Evolutionary conservation across 2,329 filamentous ascomycete species (phyloP).

Genomic region (Talaromyces islandicus): DNA sequence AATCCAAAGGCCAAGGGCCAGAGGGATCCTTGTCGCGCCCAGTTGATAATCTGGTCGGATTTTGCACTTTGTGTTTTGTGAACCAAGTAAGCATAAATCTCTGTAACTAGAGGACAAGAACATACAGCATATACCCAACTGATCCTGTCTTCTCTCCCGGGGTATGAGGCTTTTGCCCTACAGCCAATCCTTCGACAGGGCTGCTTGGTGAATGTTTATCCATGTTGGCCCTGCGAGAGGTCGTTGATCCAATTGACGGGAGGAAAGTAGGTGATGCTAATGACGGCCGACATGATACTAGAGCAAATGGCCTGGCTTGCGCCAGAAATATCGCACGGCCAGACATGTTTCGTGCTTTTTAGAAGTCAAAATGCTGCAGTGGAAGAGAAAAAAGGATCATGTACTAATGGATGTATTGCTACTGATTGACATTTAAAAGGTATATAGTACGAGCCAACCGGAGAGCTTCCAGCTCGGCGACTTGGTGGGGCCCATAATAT

Average conservation of each 20-base stretch:
- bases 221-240: neutral
- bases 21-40: conserved; percentile 75
- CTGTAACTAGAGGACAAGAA: neutral
- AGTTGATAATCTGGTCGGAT: conserved; percentile 74
- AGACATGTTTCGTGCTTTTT: neutral
- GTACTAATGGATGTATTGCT: neutral
- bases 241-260: neutral
- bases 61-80: conserved; percentile 60
- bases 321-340: neutral
- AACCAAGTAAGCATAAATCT: neutral
- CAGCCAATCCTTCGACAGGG: neutral
- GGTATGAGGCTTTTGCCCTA: neutral
- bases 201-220: neutral
- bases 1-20: conserved; percentile 89
- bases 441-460: neutral
- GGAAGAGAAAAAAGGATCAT: neutral
- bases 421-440: neutral
- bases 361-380: neutral
- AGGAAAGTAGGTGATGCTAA: neutral
- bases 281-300: neutral
- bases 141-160: neutral
- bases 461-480: neutral
- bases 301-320: neutral
- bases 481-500: neutral
- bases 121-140: neutral